Evolutionary conservation across 305 asterid species (phyloP).

Genomic region (Petunia hybrid): DNA sequence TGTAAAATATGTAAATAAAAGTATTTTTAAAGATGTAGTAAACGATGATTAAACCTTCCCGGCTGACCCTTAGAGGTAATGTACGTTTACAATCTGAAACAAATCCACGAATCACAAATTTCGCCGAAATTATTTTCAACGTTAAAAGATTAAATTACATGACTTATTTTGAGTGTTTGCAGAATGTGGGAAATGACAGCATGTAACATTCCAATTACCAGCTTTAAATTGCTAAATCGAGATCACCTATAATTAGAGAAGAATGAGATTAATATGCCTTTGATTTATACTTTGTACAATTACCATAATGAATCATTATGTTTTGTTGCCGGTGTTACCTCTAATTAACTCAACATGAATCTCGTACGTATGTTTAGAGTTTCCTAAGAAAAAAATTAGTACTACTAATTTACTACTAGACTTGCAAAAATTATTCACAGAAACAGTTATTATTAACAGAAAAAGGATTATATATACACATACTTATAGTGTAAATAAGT

Average conservation of each 20-base stretch:
- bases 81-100: neutral
- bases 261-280: neutral
- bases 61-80: neutral
- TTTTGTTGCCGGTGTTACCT: neutral
- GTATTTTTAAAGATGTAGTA: no score
- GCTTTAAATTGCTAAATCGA: neutral
- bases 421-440: no score
- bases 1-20: neutral
- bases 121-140: neutral
- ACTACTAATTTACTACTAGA: no score
- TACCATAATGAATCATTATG: neutral
- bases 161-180: neutral
- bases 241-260: neutral
- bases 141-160: neutral
- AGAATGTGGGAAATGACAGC: no score
- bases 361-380: neutral
- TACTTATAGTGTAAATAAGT: no score
- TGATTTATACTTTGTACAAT: neutral
- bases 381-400: no score
- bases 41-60: no score
- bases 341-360: neutral
- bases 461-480: no score
- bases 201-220: neutral
- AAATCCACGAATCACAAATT: neutral
- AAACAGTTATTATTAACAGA: no score